phyloP scores from a whole-genome alignment of 202 grass and related monocot genomes.

The Bolboschoenoplectus hybrid region DNA sequence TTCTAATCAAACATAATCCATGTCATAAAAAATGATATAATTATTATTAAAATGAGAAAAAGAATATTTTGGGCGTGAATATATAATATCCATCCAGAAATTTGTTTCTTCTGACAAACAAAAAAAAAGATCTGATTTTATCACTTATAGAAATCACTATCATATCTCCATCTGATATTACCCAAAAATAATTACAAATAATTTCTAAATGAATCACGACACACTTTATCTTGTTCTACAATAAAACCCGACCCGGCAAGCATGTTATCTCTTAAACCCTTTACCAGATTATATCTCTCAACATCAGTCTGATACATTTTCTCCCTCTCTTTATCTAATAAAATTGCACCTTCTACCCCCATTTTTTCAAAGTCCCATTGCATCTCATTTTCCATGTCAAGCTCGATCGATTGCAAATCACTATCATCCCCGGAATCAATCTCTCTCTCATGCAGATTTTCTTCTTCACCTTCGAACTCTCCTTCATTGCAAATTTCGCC shows the following conservation, averaged over 20 bases:
- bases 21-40: neutral
- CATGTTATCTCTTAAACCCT: conserved; percentile 84
- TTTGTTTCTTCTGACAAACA: neutral
- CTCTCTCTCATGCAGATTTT: neutral
- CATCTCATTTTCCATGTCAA: conserved; percentile 63
- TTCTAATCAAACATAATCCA: neutral
- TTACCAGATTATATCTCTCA: conserved; percentile 75
- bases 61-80: neutral
- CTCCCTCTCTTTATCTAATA: conserved; percentile 48
- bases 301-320: conserved; percentile 56
- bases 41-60: neutral
- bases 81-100: conserved; percentile 7
- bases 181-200: conserved; percentile 20
- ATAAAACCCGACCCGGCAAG: conserved; percentile 62
- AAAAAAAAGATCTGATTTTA: conserved; percentile 1
- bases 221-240: conserved; percentile 42
- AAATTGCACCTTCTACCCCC: conserved; percentile 35
- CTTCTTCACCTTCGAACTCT: neutral
- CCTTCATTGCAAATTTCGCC: conserved; percentile 1
- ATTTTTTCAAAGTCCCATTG: conserved; percentile 42
- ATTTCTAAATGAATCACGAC: neutral
- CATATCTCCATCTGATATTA: neutral
- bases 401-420: conserved; percentile 81
- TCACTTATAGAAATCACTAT: neutral
- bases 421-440: conserved; percentile 55